Evolutionary conservation across 306 rosid species (phyloP).

Genomic region (Cicer arietinum): DNA sequence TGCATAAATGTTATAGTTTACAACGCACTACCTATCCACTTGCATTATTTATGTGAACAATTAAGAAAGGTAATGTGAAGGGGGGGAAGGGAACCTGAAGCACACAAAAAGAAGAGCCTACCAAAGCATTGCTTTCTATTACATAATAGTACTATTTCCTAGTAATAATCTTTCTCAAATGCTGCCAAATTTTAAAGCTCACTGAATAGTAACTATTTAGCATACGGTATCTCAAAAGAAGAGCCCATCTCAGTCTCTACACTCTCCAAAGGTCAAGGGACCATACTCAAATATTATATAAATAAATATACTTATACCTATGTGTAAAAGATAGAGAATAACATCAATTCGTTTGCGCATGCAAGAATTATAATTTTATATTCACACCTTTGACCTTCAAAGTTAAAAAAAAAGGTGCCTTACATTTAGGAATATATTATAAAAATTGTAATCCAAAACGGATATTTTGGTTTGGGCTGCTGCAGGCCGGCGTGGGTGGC

Average conservation of each 20-base stretch:
- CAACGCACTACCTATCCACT: background rate
- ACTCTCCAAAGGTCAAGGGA: constrained; percentile 45
- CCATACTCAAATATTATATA: constrained; percentile 31
- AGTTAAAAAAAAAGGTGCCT: constrained; percentile 34
- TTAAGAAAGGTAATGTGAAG: constrained; percentile 21
- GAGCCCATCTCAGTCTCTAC: constrained; percentile 62
- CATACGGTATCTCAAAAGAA: constrained; percentile 63
- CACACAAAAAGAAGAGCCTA: constrained; percentile 57
- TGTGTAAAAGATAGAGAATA: constrained; percentile 19
- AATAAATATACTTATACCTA: background rate
- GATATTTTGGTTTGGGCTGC: constrained; percentile 34
- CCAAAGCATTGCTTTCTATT: constrained; percentile 29
- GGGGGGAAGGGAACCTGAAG: constrained; percentile 29
- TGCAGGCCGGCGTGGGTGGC: constrained; percentile 46
- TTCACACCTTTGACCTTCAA: constrained; percentile 32
- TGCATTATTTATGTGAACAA: constrained; percentile 19
- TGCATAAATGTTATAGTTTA: background rate
- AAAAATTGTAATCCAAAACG: constrained; percentile 26
- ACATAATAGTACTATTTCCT: constrained; percentile 18
- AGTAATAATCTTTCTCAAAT: background rate
- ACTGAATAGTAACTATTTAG: background rate
- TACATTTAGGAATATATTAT: constrained; percentile 7
- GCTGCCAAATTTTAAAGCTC: constrained; percentile 48
- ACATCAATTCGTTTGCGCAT: constrained; percentile 52
- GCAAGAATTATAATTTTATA: constrained; percentile 47